A percentile compares a stretch with the other conserved stretches of the same genome.
Conservation (phyloP, 306 rosid species). For the Vigna reflexopilosa region DNA sequence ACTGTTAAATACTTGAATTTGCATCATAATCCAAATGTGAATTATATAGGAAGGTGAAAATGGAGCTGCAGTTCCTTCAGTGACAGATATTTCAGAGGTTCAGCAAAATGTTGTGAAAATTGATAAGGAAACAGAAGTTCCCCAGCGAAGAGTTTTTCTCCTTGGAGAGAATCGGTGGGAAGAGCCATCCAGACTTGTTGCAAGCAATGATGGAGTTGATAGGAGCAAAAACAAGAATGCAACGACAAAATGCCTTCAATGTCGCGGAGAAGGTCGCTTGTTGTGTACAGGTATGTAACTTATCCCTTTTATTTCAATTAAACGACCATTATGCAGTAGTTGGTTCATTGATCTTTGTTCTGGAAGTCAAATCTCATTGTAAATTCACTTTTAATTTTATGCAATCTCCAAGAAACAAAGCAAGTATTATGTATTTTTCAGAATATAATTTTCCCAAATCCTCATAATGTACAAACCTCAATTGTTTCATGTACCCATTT, state of each 20-base stretch:
- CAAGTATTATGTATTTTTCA: constrained; percentile 19
- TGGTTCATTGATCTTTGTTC: constrained; percentile 12
- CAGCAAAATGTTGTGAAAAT: constrained; percentile 58
- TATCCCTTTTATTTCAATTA: constrained; percentile 5
- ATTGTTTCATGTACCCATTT: not conserved
- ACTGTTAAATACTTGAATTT: constrained; percentile 18
- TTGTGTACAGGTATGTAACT: constrained; percentile 75
- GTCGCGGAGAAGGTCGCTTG: constrained; percentile 89
- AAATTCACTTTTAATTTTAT: constrained; percentile 21
- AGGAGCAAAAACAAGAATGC: constrained; percentile 49
- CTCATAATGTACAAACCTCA: not conserved
- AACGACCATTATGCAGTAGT: not conserved
- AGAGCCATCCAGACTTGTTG: constrained; percentile 79
- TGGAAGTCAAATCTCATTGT: not conserved
- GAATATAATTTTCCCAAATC: constrained; percentile 1
- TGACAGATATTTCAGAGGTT: constrained; percentile 60
- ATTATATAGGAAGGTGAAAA: constrained; percentile 64
- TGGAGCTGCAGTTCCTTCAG: constrained; percentile 70
- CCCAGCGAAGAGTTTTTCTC: constrained; percentile 77
- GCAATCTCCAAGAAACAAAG: constrained; percentile 2
- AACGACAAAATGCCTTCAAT: constrained; percentile 68
- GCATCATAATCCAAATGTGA: constrained; percentile 20
- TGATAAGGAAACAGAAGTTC: constrained; percentile 46
- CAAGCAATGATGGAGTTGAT: constrained; percentile 44
- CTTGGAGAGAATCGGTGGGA: constrained; percentile 97